Percentiles rank a stretch among this genome's conserved stretches.
Conservation (phyloP, 148 eudicot species). For the Oxyria digyna region DNA sequence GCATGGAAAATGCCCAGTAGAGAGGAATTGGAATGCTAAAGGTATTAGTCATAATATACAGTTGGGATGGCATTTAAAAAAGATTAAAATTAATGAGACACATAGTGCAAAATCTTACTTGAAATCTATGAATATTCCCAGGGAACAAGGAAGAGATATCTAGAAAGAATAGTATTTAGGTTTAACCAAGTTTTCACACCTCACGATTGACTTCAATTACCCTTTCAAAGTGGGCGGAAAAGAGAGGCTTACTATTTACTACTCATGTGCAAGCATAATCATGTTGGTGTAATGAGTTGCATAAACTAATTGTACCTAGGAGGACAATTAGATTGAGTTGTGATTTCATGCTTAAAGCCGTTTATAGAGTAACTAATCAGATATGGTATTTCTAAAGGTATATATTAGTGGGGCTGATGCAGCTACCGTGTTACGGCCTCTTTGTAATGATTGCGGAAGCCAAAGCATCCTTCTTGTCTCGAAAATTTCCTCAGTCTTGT, state of each 20-base stretch:
- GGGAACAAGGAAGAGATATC: no score
- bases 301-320: no score
- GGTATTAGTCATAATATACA: no score
- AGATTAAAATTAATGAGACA: no score
- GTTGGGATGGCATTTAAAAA: no score
- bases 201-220: background rate
- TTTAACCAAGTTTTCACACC: background rate
- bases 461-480: constrained; percentile 27
- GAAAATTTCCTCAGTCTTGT: constrained; percentile 37
- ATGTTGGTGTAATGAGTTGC: no score
- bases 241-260: background rate
- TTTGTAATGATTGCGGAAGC: constrained; percentile 22
- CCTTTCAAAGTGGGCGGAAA: background rate
- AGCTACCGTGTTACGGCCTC: constrained; percentile 49
- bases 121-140: no score
- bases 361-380: no score
- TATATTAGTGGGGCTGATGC: constrained; percentile 42
- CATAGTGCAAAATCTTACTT: background rate
- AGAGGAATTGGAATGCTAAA: background rate
- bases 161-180: no score
- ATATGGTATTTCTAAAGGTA: constrained; percentile 27
- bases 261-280: background rate
- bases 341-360: no score
- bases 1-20: background rate
- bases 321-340: background rate